Base-by-base conservation (phyloP, 768 basidiomycete genomes). In the Dacryopinax primogenitus region DNA sequence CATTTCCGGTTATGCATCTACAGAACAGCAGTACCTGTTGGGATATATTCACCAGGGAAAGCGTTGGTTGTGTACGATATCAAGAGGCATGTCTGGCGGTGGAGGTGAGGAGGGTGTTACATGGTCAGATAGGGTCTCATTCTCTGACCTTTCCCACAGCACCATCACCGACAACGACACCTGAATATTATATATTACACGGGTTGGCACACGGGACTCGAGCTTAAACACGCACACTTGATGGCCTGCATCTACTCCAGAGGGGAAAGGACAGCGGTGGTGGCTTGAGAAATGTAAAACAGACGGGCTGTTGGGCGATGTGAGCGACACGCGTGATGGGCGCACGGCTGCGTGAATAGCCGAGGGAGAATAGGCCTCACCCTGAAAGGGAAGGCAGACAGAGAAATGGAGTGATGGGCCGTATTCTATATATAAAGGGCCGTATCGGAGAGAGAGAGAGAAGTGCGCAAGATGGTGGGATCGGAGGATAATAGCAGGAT, bases 1-100 rank as follows among this genome's bases (percentile, higher is more conserved):
- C 35, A n/a, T n/a, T n/a, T n/a, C 37, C 18, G 26, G 39, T 64
- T 32, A 37, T 36, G 30, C 23, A 33, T 1, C 51, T 18, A 1
- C 18, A 36, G 30, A 33, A 6, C 33, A n/a, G 58, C 72, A 78
- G 69, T 75, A 90, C 90, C 90, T 76, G 90, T 95, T 71, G 92
- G 92, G 76, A 95, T 91, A 79, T 95, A 95, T 78, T 95, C 92
- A 78, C 92, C 92, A 90, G 94, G 71, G 45, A 33, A 26, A 39
- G 94, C 91, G 78, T 95, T 94, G 69, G 96, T 99, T 70, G 96
- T 99, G 80, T 99, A 99, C 63, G 95, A 98, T 74, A 99, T 99
- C 72, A 99, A 83, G 67, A 99, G 85, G 77, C 96, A 99, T 64
- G 96, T 98, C 96, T 98, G 72, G 32, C n/a, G n/a, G 33, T 62